These are phyloP conservation scores for Earliella scabrosa DNA, from an alignment of 1,284 basidiomycete species.

Conservation along the genomic window DNA sequence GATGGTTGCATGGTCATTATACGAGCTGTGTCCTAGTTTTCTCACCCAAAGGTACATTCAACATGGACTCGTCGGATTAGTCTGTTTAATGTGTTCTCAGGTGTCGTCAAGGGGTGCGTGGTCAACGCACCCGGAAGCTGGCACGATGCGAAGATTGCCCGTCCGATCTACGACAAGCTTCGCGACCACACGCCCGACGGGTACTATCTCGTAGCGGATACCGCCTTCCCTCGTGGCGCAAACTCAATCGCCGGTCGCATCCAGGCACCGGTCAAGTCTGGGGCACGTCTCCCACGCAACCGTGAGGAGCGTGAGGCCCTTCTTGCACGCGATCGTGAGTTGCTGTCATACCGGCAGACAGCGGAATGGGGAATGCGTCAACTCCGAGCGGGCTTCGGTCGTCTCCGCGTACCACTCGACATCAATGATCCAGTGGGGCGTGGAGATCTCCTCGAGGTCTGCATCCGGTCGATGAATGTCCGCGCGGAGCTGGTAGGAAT, in stretches of 20 bases:
- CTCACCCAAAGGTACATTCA: conserved; percentile 35
- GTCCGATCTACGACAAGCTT: conserved; percentile 42
- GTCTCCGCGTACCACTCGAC: conserved; percentile 41
- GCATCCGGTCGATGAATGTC: conserved; percentile 37
- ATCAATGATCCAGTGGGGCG: conserved; percentile 32
- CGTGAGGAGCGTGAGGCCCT: conserved; percentile 14
- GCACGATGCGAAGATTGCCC: conserved; percentile 48
- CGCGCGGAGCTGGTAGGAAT: conserved; percentile 37
- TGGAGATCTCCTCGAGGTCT: conserved; percentile 37
- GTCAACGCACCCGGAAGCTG: conserved; percentile 52
- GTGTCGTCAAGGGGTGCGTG: conserved; percentile 37
- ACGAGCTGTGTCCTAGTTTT: conserved; percentile 37
- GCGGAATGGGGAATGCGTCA: conserved; percentile 50
- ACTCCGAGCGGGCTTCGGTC: conserved; percentile 46
- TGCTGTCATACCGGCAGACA: conserved; percentile 43
- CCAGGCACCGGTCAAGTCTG: conserved; percentile 44
- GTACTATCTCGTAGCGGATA: conserved; percentile 47
- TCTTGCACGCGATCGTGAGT: conserved; percentile 1
- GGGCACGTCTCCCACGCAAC: conserved; percentile 33
- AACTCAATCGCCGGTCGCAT: conserved; percentile 39
- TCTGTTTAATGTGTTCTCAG: neutral
- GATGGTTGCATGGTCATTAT: conserved; percentile 49
- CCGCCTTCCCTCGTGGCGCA: conserved; percentile 46
- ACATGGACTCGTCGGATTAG: neutral
- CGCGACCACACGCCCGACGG: conserved; percentile 37